Evolutionary conservation across 2,329 filamentous ascomycete species (phyloP), one percentile per base, ranked within the genome.

Genomic region (Penicillium sp.): DNA sequence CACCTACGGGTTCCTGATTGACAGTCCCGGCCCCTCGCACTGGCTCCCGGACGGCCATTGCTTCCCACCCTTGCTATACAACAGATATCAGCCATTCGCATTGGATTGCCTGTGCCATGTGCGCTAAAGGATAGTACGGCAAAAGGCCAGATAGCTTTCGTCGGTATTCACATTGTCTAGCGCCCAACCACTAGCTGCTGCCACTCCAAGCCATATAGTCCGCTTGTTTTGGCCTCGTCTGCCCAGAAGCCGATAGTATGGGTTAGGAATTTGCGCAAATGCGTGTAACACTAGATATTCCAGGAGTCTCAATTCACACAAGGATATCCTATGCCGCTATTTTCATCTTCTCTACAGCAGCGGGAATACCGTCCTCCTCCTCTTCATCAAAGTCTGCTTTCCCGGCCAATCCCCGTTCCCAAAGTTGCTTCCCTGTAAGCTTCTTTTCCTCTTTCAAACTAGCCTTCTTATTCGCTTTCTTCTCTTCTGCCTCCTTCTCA

Each of bases 391-490:
- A 87, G 50, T 90, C 89, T 64, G 77, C 83, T 79, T 89, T 91
- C 52, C 81, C 84, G 55, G 80, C 90, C 70, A 93, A 76, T 30
- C 91, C 91, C 55, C 84, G 84, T 82, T 93, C 90, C 90, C 91
- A 94, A 44, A 94, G 81, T 73, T 94, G 90, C 72, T 82, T 88
- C 19, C 91, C 91, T 1, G 91, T 89, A 67, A 93, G 78, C 72
- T 84, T 89, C 70, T 83, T 82, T 70, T 83, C 86, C 45, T 89
- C 85, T 17, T 91, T 87, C 64, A 91, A 91, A 29, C 77, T 76
- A n/a, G 68, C 70, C 82, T 92, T 95, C 81, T 92, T 90, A 81
- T 91, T 90, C 79, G 91, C 93, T 79, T 92, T 86, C 79, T 96
- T 93, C 54, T 93, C 92, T 38, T 88, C 83, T 66, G 91, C 87